Percentiles rank a stretch among this genome's conserved stretches.
phyloP scores from a whole-genome alignment of 2,329 filamentous ascomycete genomes.

The Fusarium nanum region DNA sequence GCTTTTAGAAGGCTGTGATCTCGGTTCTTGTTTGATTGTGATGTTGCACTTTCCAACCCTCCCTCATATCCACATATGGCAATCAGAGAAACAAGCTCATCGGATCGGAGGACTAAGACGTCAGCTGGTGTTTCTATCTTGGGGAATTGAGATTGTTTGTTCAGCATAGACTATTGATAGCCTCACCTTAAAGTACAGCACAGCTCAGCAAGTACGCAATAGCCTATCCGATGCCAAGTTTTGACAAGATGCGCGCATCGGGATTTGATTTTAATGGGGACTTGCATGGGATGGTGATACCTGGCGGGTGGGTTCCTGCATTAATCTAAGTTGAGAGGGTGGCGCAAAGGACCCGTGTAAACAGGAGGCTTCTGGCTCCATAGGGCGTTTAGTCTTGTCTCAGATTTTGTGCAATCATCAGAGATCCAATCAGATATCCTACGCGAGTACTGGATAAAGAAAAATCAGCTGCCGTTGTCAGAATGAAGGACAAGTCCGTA shows the following conservation, averaged over 20 bases:
- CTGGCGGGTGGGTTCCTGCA: conserved; percentile 45
- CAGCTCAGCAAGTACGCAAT: conserved; percentile 4
- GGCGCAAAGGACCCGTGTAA: conserved; percentile 14
- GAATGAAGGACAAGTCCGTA: not conserved
- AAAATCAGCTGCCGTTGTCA: conserved; percentile 12
- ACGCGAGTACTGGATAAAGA: conserved; percentile 10
- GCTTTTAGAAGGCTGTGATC: conserved; percentile 35
- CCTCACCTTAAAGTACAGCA: conserved; percentile 2
- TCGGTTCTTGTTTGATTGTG: conserved; percentile 32
- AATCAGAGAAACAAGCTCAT: conserved; percentile 21
- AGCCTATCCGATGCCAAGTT: conserved; percentile 35
- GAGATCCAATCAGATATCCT: conserved; percentile 27
- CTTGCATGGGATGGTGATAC: not conserved
- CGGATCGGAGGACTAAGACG: conserved; percentile 15
- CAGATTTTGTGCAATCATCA: conserved; percentile 34
- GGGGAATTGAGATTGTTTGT: conserved; percentile 21
- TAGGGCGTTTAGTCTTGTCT: conserved; percentile 25
- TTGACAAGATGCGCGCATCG: conserved; percentile 19
- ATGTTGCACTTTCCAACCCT: conserved; percentile 19
- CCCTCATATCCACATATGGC: conserved; percentile 24
- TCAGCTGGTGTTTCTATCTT: conserved; percentile 21
- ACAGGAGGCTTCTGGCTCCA: conserved; percentile 13
- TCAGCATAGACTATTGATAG: conserved; percentile 13
- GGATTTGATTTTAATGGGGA: not conserved
- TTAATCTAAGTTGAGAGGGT: conserved; percentile 28